Percentiles rank a stretch among this genome's conserved stretches.
Conservation (phyloP, 2,329 filamentous ascomycete species). For the Talaromyces rugulosus region DNA sequence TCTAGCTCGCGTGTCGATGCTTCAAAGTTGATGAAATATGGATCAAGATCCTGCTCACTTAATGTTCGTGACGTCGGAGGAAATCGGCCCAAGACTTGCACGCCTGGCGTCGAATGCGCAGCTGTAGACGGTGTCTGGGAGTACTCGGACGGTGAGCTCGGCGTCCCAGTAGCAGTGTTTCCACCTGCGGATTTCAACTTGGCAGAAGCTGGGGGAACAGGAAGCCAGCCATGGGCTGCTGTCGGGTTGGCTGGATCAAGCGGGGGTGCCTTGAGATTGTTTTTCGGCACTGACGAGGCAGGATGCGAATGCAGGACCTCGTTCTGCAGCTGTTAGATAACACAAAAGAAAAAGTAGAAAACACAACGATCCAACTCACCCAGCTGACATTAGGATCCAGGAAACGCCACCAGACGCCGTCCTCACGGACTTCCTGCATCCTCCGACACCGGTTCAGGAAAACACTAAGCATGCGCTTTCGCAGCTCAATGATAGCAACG, state of each 20-base stretch:
- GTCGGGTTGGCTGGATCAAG: constrained; percentile 91
- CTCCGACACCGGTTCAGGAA: constrained; percentile 89
- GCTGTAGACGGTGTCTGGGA: constrained; percentile 23
- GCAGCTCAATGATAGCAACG: constrained; percentile 89
- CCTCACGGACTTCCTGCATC: constrained; percentile 87
- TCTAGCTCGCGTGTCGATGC: constrained; percentile 88
- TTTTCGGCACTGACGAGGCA: constrained; percentile 86
- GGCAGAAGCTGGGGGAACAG: constrained; percentile 77
- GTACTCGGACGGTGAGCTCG: constrained; percentile 49
- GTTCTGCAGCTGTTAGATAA: constrained; percentile 54
- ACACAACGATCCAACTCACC: constrained; percentile 53
- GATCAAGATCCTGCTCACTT: constrained; percentile 85
- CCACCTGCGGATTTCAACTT: constrained; percentile 64
- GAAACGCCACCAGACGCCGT: constrained; percentile 97
- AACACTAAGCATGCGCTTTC: constrained; percentile 94
- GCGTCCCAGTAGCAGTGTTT: constrained; percentile 47
- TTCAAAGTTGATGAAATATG: constrained; percentile 94
- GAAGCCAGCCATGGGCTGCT: constrained; percentile 79
- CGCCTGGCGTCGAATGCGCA: constrained; percentile 38
- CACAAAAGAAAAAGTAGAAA: background rate
- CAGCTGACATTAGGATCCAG: constrained; percentile 97
- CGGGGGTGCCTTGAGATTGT: constrained; percentile 90
- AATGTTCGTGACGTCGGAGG: constrained; percentile 72
- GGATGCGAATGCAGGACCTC: constrained; percentile 94
- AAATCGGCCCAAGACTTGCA: constrained; percentile 71